Conservation (phyloP, 331 rosid species). For the Quercus phellos region DNA sequence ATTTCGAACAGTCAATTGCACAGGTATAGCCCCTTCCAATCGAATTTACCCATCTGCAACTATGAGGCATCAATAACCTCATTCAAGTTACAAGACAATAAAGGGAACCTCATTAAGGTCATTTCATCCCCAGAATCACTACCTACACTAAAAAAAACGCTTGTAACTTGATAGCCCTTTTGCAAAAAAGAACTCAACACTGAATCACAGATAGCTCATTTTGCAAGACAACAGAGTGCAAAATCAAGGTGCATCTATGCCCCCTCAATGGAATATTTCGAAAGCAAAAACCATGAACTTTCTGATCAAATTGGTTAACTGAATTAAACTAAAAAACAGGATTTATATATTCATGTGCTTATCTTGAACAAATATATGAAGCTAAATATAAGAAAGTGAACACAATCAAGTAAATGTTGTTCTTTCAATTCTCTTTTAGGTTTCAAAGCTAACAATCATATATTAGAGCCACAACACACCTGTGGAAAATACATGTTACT, state of each 20-base stretch:
- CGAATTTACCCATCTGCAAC: background rate
- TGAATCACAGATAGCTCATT: background rate
- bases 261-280: background rate
- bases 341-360: background rate
- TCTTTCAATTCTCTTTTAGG: background rate
- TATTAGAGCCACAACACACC: constrained; percentile 39
- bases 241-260: background rate
- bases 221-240: background rate
- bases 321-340: background rate
- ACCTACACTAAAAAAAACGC: background rate
- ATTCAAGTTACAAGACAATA: background rate
- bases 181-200: background rate
- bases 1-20: background rate
- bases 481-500: constrained; percentile 97
- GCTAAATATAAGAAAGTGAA: background rate
- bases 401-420: background rate
- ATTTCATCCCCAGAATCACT: background rate
- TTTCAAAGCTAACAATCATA: background rate
- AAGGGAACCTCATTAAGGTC: background rate
- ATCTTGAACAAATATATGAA: background rate
- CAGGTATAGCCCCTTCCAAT: background rate
- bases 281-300: background rate
- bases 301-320: background rate
- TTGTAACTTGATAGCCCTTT: background rate
- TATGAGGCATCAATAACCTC: background rate